A percentile compares a stretch with the other conserved stretches of the same genome.
Conservation (phyloP, 2,329 filamentous ascomycete genomes). For the Venturiaceae sp. region DNA sequence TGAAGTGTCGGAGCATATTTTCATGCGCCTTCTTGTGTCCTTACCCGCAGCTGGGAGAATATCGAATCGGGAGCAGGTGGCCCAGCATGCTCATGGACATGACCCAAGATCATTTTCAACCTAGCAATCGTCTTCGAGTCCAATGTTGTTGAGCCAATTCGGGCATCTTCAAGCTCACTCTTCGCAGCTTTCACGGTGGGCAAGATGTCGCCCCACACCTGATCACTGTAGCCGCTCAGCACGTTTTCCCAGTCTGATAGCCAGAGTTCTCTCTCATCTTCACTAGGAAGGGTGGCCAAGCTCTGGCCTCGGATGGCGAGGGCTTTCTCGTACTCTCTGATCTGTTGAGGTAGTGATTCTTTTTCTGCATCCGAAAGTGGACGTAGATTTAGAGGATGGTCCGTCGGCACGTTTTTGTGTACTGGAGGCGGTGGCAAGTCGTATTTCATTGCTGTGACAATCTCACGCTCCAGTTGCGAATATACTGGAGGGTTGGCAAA, state of each 20-base stretch:
- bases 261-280: neutral
- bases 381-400: slow-evolving; percentile 5
- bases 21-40: neutral
- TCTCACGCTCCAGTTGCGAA: slow-evolving; percentile 1
- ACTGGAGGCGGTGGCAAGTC: slow-evolving; percentile 8
- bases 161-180: slow-evolving; percentile 12
- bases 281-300: neutral
- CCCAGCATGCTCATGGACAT: slow-evolving; percentile 9
- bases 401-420: neutral
- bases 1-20: too few relatives aligned
- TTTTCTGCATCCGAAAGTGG: slow-evolving; percentile 4
- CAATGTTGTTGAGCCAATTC: slow-evolving; percentile 7
- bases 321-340: neutral
- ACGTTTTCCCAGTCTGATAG: slow-evolving; percentile 15
- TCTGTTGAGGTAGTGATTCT: neutral
- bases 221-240: slow-evolving; percentile 14
- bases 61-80: neutral
- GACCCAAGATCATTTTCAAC: slow-evolving; percentile 17
- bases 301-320: neutral
- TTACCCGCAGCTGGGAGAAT: neutral
- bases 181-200: slow-evolving; percentile 13
- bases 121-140: slow-evolving; percentile 14
- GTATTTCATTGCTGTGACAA: neutral
- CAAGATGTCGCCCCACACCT: slow-evolving; percentile 16
- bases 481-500: neutral